A percentile compares a stretch with the other conserved stretches of the same genome.
These are phyloP conservation scores for Hypoxylon fragiforme DNA, from an alignment of 495 filamentous ascomycete genomes.

Conservation along the genomic window DNA sequence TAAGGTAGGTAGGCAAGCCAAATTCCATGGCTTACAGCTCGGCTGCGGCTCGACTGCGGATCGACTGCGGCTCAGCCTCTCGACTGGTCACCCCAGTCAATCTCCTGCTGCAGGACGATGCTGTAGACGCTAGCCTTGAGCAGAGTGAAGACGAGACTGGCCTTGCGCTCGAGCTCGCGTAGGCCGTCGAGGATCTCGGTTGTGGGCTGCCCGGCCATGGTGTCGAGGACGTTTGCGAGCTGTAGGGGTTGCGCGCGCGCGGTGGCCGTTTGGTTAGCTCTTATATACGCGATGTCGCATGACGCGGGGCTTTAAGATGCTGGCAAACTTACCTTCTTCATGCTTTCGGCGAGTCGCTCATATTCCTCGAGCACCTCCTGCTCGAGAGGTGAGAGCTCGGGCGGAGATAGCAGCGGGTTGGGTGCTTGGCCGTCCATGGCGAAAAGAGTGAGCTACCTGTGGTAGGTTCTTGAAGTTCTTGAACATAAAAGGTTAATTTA, in stretches of 20 bases:
- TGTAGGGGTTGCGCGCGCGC: conserved; percentile 50
- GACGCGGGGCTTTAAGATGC: too few relatives aligned
- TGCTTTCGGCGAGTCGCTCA: conserved; percentile 79
- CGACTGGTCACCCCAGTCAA: conserved; percentile 65
- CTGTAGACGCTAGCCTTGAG: conserved; percentile 98
- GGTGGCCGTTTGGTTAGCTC: neutral
- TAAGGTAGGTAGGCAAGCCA: too few relatives aligned
- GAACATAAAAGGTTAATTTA: neutral
- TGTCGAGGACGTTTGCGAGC: conserved; percentile 64
- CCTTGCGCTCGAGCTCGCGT: conserved; percentile 88
- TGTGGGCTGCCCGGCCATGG: conserved; percentile 64
- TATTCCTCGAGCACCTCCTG: conserved; percentile 97
- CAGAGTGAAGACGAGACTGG: conserved; percentile 87
- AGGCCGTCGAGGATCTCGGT: conserved; percentile 81
- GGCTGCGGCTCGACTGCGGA: too few relatives aligned
- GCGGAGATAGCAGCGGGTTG: conserved; percentile 41
- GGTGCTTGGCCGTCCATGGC: conserved; percentile 38
- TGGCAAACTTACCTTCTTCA: conserved; percentile 78
- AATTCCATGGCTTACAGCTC: too few relatives aligned
- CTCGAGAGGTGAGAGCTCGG: conserved; percentile 74
- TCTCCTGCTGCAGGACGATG: conserved; percentile 97
- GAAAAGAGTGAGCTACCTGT: neutral
- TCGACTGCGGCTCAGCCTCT: too few relatives aligned
- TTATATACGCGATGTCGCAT: too few relatives aligned
- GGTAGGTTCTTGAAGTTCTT: neutral